Evolutionary conservation across 192 early-diverging fungal genomes (phyloP).

Genomic region (Backusella morwellensis): DNA sequence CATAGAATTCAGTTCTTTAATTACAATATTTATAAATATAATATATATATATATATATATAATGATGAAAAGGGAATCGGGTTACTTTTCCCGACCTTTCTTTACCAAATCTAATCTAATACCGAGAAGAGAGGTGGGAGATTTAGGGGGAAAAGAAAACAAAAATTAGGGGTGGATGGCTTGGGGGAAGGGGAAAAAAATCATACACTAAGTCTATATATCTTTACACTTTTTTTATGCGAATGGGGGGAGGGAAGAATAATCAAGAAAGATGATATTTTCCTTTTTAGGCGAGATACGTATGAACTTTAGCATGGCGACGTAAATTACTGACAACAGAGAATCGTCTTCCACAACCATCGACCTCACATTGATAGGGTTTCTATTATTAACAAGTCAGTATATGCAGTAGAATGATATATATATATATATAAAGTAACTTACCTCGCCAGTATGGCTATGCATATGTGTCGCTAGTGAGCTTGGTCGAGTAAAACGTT

Average conservation of each 20-base stretch:
- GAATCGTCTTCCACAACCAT: conserved; percentile 63
- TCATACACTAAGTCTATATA: background rate
- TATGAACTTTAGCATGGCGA: conserved; percentile 59
- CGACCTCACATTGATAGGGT: conserved; percentile 50
- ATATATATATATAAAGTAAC: background rate
- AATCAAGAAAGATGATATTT: background rate
- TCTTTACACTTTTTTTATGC: background rate
- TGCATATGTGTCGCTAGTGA: conserved; percentile 37
- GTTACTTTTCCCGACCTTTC: background rate
- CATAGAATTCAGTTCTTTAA: background rate
- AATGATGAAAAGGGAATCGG: background rate
- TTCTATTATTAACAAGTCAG: conserved; percentile 14
- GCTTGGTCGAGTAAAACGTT: conserved; percentile 39
- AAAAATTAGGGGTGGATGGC: no score
- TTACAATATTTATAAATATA: background rate
- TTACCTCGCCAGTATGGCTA: conserved; percentile 41
- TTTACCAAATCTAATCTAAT: background rate
- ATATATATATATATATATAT: conserved; percentile 1
- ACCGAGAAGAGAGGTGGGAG: background rate
- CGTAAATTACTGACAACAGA: conserved; percentile 70
- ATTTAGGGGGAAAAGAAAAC: background rate
- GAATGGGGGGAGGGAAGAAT: background rate
- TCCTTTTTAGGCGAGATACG: background rate
- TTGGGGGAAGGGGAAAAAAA: background rate
- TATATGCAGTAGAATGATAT: background rate